A percentile compares a stretch with the other conserved stretches of the same genome.
phyloP scores from a whole-genome alignment of 768 basidiomycete species.

The Xanthoconium stramineum region DNA sequence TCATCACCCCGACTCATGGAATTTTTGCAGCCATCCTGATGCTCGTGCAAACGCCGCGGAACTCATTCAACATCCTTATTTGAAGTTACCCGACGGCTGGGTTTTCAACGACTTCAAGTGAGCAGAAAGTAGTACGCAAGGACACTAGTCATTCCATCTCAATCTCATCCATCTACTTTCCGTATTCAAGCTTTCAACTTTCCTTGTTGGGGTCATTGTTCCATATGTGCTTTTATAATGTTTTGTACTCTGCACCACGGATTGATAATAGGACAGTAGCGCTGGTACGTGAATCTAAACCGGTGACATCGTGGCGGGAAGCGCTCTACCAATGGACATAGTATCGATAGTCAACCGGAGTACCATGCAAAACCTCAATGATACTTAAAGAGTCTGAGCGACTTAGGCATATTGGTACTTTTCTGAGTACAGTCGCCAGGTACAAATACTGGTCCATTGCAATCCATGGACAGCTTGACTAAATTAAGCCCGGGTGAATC shows the following conservation, averaged over 20 bases:
- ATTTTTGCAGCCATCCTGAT: slow-evolving; percentile 63
- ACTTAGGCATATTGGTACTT: background rate
- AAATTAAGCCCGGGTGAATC: slow-evolving; percentile 62
- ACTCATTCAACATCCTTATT: slow-evolving; percentile 76
- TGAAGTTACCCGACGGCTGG: slow-evolving; percentile 71
- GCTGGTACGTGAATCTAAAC: slow-evolving; percentile 31
- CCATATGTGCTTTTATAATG: slow-evolving; percentile 34
- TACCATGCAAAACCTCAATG: background rate
- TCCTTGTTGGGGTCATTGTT: slow-evolving; percentile 22
- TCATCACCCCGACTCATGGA: background rate
- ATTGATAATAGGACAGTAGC: slow-evolving; percentile 30
- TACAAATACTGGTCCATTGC: background rate
- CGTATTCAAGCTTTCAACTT: slow-evolving; percentile 20
- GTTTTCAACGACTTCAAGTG: slow-evolving; percentile 56
- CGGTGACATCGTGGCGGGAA: background rate
- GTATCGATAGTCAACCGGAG: too few relatives aligned
- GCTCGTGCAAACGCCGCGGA: slow-evolving; percentile 79
- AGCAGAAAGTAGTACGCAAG: slow-evolving; percentile 9
- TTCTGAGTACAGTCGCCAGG: too few relatives aligned
- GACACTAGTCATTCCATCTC: slow-evolving; percentile 15
- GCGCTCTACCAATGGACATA: background rate
- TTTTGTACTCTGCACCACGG: slow-evolving; percentile 25
- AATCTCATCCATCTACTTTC: slow-evolving; percentile 28
- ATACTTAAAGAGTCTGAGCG: background rate
- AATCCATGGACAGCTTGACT: background rate